Evolutionary conservation across 139 green algal genomes (phyloP), one percentile per base, ranked within the genome.

Genomic region (Micractinium conductrix): DNA sequence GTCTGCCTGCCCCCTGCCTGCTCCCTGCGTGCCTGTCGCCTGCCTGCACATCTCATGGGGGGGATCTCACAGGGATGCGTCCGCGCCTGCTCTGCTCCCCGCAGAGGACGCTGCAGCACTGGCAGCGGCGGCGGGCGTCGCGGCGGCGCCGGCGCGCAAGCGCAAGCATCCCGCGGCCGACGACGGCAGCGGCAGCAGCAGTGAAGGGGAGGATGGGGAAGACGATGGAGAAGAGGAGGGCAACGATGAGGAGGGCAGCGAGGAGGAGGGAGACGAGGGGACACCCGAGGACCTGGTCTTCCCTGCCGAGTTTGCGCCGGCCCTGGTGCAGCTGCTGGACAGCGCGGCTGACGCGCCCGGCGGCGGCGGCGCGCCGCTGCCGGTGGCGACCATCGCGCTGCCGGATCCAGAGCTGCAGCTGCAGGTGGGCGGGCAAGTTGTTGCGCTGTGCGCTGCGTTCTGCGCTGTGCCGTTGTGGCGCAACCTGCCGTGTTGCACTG

Each of bases 321-420:
- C 83, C 7, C 60, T 87, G 65, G 71, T 81, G 74, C 73, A 84
- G 60, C 44, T 87, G 73, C 72, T 86, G 81, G 58, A 55, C 55
- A 74, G 38, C 43, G 78, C 78, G 22, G 2, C n/a, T 5, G 78
- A 75, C 19, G 78, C 43, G 22, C 48, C 10, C 50, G 53, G 17
- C 28, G 37, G 37, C 62, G 58, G 38, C 33, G 69, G 55, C 40
- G 33, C 14, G 53, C 48, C 69, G 43, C 10, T 86, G n/a, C 71
- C 30, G 2, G 81, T 82, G 42, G 21, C 53, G 2, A n/a, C 72
- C n/a, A 83, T 86, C 50, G 26, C 35, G 55, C 76, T 82, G 76
- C 76, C 76, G 28, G 58, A 30, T 24, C 38, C 76, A 1, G 76
- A 82, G 12, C 38, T 82, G 62, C 81, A 84, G 78, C 78, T 67